Evolutionary conservation across 768 basidiomycete species (phyloP).

Genomic region (Hemileccinum rubropunctum): DNA sequence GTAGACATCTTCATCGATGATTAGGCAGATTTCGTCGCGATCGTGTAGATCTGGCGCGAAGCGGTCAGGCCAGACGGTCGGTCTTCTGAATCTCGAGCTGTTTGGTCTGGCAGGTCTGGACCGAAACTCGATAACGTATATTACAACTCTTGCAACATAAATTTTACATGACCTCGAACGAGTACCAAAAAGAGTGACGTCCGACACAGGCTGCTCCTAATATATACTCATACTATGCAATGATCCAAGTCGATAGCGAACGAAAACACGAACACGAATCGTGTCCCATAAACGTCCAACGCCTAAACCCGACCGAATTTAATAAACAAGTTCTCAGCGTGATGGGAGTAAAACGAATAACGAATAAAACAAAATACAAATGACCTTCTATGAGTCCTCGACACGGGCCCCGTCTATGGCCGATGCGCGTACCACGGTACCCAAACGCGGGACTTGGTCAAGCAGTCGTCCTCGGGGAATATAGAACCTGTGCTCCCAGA

Average conservation of each 20-base stretch:
- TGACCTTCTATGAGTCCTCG: background rate
- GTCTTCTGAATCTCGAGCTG: background rate
- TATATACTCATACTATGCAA: too few species aligned
- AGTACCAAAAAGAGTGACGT: background rate
- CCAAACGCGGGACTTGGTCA: constrained; percentile 19
- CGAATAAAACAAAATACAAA: background rate
- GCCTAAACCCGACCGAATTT: background rate
- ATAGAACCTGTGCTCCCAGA: background rate
- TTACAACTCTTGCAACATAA: background rate
- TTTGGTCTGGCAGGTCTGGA: too few species aligned
- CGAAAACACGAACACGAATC: background rate
- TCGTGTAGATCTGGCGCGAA: background rate
- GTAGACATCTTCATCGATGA: background rate
- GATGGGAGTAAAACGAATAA: background rate
- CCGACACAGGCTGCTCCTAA: too few species aligned
- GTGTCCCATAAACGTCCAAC: background rate
- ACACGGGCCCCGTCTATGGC: background rate
- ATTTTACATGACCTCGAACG: background rate
- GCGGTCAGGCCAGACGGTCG: background rate
- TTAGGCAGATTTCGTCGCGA: background rate
- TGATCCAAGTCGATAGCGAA: background rate
- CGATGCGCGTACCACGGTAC: constrained; percentile 2
- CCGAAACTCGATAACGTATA: too few species aligned
- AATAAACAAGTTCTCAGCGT: background rate
- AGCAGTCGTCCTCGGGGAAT: constrained; percentile 10